Base-by-base conservation (phyloP, 2,329 filamentous ascomycete species). In the Aspergillus sp. region DNA sequence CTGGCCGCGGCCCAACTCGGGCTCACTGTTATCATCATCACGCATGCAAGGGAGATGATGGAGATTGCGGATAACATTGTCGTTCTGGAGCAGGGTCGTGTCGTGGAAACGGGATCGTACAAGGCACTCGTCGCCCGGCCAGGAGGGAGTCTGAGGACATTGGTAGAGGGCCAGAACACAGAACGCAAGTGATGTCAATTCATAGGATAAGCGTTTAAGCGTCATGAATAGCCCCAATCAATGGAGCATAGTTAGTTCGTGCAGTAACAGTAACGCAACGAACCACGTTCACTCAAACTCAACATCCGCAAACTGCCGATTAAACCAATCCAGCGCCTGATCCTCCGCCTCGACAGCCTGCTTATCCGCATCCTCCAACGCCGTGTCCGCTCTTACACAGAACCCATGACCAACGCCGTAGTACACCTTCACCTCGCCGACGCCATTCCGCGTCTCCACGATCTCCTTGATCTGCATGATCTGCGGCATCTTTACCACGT, bases 11-110 rank as follows among this genome's bases (percentile, higher is more conserved):
- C 60, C 9, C 67, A 68, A 12, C 62, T 68, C 4, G 79, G 78
- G 0, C 83, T 91, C 73, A 90, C 90, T 0, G 85, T 96, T 0
- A 81, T 97, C 16, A 83, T 96, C 24, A 88, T 96, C 45, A 96
- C 92, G 52, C 94, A 97, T 75, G 85, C 84, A 58, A 81, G 80
- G 62, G 89, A 94, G 69, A 96, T 96, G 91, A 97, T 98, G 90
- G 82, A 83, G 58, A 84, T 91, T 59, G 90, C 89, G 0, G 87
- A 92, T 71, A 81, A 85, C 49, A 80, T 97, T 7, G 80, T 94
- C 0, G 85, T 97, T 62, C 66, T 88, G 60, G 81, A 96, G 29
- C 84, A 90, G n/a, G 84, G 87, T 0, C 82, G 84, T 2, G 79
- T 84, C 2, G 85, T 91, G 6, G 89, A 86, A 2, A 85, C 94